Base-by-base conservation (phyloP, 306 rosid species). In the Canavalia gladiata region DNA sequence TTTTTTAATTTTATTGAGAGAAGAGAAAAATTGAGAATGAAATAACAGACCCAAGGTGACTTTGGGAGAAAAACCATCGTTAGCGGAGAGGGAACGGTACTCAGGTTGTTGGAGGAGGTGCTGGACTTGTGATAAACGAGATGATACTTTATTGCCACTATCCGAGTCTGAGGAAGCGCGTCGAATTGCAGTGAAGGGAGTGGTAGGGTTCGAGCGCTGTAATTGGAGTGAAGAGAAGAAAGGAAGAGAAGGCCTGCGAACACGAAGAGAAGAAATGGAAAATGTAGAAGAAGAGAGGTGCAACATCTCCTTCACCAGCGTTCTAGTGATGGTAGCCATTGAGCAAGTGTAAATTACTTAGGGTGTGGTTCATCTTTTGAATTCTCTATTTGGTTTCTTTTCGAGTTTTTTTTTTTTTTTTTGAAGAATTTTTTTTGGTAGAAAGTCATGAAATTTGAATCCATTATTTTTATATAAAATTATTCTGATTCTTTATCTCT, bases 121-220 rank as follows among this genome's bases (percentile, higher is more conserved):
- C 68, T 93, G 92, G 62, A 93, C 91, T 88, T 93, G 96, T 8
- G 97, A 88, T 28, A 93, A 78, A 28, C 99, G 94, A 85, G 99
- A 37, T 12, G 99, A 86, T 0, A 90, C 92, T 89, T 89, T 92
- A 67, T 85, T 86, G 2, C 78, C 81, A 30, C 85, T 41, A n/a
- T 76, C 85, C 11, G 92, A 88, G 4, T 68, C 74, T 13, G 92
- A 88, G 1, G 91, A 83, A 69, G 91, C 86, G 82, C 92, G 90
- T 55, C 88, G 91, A 49, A 90, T 82, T 31, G 83, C 33, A 72
- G 83, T 37, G 41, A 37, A 37, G 2, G 4, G 41, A 37, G 4
- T 78, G 35, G 67, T 47, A 1, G 89, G 87, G 62, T 45, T 65
- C 8, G 86, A 89, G 29, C 31, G 78, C 2, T 30, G 39, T n/a